phyloP scores from a whole-genome alignment of 306 rosid genomes.

The Rosa persica region DNA sequence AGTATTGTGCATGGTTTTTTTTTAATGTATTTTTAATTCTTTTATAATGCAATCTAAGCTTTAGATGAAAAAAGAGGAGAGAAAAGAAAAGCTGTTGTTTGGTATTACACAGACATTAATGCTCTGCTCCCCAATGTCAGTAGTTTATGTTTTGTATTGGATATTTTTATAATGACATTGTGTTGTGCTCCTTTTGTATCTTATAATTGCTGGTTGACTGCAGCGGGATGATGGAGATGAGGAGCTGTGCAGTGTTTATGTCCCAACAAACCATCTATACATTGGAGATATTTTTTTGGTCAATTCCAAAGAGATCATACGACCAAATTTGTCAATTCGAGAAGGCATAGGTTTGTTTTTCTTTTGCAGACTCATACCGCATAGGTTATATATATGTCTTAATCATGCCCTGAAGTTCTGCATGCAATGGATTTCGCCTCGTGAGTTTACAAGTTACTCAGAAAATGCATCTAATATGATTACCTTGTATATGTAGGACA shows the following conservation, averaged over 20 bases:
- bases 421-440: background rate
- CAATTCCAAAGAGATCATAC: constrained; percentile 72
- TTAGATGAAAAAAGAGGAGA: background rate
- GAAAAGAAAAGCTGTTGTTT: background rate
- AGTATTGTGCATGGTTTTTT: background rate
- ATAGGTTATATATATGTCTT: background rate
- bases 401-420: background rate
- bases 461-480: background rate
- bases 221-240: constrained; percentile 86
- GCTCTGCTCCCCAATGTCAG: background rate
- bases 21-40: background rate
- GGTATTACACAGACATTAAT: background rate
- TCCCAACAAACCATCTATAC: constrained; percentile 91
- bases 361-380: background rate
- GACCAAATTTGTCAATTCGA: constrained; percentile 88
- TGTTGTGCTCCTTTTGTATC: background rate
- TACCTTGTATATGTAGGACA: background rate
- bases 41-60: background rate
- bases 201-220: constrained; percentile 20
- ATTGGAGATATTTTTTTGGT: constrained; percentile 79
- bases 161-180: background rate
- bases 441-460: background rate
- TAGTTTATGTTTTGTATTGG: background rate
- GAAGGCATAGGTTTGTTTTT: constrained; percentile 81
- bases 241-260: constrained; percentile 90